These are phyloP conservation scores for Colletotrichum aenigma DNA, from an alignment of 2,329 filamentous ascomycete genomes.

Conservation along the genomic window DNA sequence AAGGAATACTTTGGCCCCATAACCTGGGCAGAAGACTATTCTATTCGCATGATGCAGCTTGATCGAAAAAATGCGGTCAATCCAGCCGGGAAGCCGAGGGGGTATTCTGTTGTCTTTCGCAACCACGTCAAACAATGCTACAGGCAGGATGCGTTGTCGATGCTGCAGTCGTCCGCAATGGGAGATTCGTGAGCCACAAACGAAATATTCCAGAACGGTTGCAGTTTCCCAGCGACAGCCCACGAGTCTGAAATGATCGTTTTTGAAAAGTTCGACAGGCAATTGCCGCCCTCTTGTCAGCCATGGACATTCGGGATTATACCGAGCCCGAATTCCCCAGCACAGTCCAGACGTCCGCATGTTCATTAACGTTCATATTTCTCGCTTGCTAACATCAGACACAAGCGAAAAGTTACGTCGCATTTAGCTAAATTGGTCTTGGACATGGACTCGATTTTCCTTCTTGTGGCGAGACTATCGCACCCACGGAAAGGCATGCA, in stretches of 20 bases:
- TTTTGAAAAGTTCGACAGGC: fast-evolving
- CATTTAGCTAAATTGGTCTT: neutral
- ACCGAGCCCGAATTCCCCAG: neutral
- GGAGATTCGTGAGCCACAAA: neutral
- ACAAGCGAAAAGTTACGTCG: neutral
- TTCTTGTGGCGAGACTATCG: neutral
- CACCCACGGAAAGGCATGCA: neutral
- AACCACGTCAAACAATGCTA: neutral
- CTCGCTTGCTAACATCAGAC: neutral
- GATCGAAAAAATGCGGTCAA: neutral
- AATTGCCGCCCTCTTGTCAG: neutral
- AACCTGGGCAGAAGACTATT: neutral
- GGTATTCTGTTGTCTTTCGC: neutral
- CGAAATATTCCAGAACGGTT: no score
- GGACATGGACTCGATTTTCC: neutral
- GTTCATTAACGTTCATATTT: neutral
- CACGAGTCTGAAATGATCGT: neutral
- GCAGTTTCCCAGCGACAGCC: no score
- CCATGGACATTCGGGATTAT: neutral
- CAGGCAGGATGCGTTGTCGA: neutral
- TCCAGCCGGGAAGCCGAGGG: neutral
- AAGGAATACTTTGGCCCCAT: neutral
- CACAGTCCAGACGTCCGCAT: neutral
- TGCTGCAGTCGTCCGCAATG: neutral
- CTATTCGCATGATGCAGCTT: neutral